These are phyloP conservation scores for Periconia digitata DNA, from an alignment of 2,329 filamentous ascomycete genomes.

Conservation along the genomic window DNA sequence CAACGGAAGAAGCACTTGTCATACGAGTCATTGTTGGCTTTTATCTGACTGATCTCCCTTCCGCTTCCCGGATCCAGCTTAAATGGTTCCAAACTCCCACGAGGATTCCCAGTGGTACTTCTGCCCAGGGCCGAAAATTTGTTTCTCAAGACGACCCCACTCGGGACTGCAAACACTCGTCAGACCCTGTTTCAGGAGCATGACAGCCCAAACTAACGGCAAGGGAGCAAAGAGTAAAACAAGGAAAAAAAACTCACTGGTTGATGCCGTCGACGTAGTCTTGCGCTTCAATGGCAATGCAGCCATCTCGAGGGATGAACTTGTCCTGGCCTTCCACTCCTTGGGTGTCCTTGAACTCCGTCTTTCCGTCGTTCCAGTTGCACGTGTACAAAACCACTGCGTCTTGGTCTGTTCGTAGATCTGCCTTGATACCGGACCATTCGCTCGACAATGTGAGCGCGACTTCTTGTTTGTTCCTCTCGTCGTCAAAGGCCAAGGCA, in stretches of 20 bases:
- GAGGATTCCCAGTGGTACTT: constrained; percentile 38
- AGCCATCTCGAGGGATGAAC: constrained; percentile 36
- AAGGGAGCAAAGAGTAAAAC: neutral
- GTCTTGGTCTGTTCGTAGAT: constrained; percentile 34
- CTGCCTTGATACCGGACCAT: constrained; percentile 37
- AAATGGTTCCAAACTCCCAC: constrained; percentile 34
- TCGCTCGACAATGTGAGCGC: constrained; percentile 30
- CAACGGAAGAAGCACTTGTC: neutral
- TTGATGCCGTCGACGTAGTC: constrained; percentile 40
- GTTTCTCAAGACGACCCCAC: constrained; percentile 34
- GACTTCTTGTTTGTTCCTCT: constrained; percentile 23
- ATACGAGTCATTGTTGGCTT: neutral
- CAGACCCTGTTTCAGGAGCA: constrained; percentile 13
- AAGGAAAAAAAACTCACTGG: constrained; percentile 25
- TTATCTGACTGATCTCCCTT: neutral
- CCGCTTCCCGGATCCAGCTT: neutral
- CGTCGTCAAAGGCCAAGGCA: constrained; percentile 32
- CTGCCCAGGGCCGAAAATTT: constrained; percentile 33
- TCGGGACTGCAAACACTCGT: constrained; percentile 29
- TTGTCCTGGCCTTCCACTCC: constrained; percentile 29
- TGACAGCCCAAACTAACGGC: neutral
- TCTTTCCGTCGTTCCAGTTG: constrained; percentile 40
- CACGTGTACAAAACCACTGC: constrained; percentile 38
- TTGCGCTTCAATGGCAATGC: constrained; percentile 38
- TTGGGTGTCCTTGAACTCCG: constrained; percentile 38